Conservation (phyloP, 805 yeast genomes). For the Suhomyces emberorum region DNA sequence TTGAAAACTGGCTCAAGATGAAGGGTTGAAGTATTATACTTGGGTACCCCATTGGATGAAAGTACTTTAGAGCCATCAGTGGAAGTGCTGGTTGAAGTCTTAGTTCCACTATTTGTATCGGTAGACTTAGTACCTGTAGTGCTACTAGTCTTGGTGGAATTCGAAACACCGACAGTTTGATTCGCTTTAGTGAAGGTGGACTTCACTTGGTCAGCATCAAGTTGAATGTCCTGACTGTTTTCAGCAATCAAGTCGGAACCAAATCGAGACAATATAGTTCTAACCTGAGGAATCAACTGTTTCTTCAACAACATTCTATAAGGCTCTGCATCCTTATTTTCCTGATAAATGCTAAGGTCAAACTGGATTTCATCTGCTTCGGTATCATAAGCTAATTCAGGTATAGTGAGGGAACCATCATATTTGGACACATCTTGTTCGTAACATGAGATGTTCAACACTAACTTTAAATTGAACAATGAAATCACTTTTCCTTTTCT, state of each 20-base stretch:
- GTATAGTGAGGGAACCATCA: conserved; percentile 74
- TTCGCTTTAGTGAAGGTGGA: conserved; percentile 47
- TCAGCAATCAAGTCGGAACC: conserved; percentile 72
- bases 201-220: conserved; percentile 45
- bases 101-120: conserved; percentile 7
- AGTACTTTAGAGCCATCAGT: not conserved
- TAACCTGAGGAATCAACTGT: conserved; percentile 65
- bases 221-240: conserved; percentile 87
- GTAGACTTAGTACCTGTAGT: conserved; percentile 5
- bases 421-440: conserved; percentile 36
- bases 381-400: conserved; percentile 93
- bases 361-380: conserved; percentile 84
- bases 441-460: conserved; percentile 53
- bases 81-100: conserved; percentile 10
- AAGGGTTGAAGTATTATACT: conserved; percentile 77
- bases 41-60: conserved; percentile 39
- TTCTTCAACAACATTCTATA: conserved; percentile 49
- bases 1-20: conserved; percentile 77
- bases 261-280: conserved; percentile 57
- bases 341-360: conserved; percentile 63
- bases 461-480: conserved; percentile 75
- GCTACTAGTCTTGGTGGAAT: conserved; percentile 9
- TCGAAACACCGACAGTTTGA: conserved; percentile 43
- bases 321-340: conserved; percentile 45
- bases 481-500: conserved; percentile 96